Percentiles rank a stretch among this genome's conserved stretches.
phyloP scores from a whole-genome alignment of 2,329 filamentous ascomycete species.

The Fusarium sp. region DNA sequence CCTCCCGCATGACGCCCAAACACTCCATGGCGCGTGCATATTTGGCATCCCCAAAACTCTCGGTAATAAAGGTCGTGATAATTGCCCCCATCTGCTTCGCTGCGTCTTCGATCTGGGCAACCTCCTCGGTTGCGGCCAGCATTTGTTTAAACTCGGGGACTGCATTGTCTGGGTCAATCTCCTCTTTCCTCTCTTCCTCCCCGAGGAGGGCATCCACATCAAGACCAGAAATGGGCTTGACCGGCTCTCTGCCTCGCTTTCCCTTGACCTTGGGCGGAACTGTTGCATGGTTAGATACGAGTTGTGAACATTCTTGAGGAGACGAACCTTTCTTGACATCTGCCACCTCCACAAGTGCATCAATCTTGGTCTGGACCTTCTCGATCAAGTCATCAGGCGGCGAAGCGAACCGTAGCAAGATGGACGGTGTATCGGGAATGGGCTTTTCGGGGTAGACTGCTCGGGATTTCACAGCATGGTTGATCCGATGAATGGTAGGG shows the following conservation, averaged over 20 bases:
- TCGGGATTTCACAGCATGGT: slow-evolving; percentile 85
- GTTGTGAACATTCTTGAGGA: background rate
- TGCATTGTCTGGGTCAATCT: slow-evolving; percentile 76
- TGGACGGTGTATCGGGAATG: slow-evolving; percentile 71
- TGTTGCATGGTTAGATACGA: slow-evolving; percentile 48
- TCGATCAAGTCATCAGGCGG: slow-evolving; percentile 76
- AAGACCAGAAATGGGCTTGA: slow-evolving; percentile 90
- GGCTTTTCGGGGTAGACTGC: slow-evolving; percentile 79
- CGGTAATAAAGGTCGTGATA: slow-evolving; percentile 74
- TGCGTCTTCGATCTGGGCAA: slow-evolving; percentile 73
- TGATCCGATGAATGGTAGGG: slow-evolving; percentile 87
- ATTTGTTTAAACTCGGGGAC: slow-evolving; percentile 92
- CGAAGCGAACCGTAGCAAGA: slow-evolving; percentile 78
- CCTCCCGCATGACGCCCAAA: slow-evolving; percentile 81
- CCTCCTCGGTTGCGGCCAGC: slow-evolving; percentile 70
- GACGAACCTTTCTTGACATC: slow-evolving; percentile 84
- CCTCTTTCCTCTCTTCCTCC: slow-evolving; percentile 58
- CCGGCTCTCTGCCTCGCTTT: slow-evolving; percentile 74
- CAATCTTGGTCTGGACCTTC: slow-evolving; percentile 68
- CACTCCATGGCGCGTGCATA: slow-evolving; percentile 83
- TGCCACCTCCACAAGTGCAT: slow-evolving; percentile 74
- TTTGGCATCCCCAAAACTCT: slow-evolving; percentile 80
- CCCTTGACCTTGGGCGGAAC: slow-evolving; percentile 85
- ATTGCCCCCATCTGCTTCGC: slow-evolving; percentile 81
- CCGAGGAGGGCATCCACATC: slow-evolving; percentile 87